Conservation (phyloP, 1,284 basidiomycete species). For the Marasmius oreades region DNA sequence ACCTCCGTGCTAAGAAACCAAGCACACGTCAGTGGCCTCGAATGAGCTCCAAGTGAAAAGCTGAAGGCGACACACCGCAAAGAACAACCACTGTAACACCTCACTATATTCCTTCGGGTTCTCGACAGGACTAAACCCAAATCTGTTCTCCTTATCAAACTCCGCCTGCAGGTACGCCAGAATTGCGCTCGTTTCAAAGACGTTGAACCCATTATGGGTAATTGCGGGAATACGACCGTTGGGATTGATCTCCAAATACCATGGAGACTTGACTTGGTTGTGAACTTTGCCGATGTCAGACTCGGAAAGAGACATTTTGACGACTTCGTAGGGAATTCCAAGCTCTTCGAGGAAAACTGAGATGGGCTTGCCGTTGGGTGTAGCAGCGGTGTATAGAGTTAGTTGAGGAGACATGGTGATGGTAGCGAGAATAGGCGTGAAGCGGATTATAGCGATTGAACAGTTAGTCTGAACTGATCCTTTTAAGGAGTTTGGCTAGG, state of each 20-base stretch:
- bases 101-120: constrained; percentile 45
- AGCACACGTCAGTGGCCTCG: background rate
- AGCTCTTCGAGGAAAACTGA: background rate
- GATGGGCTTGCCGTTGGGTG: background rate
- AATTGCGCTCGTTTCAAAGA: constrained; percentile 62
- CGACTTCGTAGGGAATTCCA: background rate
- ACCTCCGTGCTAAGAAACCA: background rate
- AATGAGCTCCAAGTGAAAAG: background rate
- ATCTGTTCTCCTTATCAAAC: constrained; percentile 48
- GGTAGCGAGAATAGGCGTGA: too few relatives aligned
- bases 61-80: too few relatives aligned
- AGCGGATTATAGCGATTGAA: too few relatives aligned
- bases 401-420: background rate
- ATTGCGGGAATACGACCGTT: constrained; percentile 63
- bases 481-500: too few relatives aligned
- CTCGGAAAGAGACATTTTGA: background rate
- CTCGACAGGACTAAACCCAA: constrained; percentile 41
- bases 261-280: constrained; percentile 15
- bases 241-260: constrained; percentile 36
- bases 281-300: background rate
- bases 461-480: too few relatives aligned
- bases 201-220: constrained; percentile 41
- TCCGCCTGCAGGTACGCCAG: constrained; percentile 54
- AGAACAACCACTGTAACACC: constrained; percentile 10
- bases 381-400: background rate